These are phyloP conservation scores for Solanum appendiculatum DNA, from an alignment of 257 asterid species.

Conservation along the genomic window DNA sequence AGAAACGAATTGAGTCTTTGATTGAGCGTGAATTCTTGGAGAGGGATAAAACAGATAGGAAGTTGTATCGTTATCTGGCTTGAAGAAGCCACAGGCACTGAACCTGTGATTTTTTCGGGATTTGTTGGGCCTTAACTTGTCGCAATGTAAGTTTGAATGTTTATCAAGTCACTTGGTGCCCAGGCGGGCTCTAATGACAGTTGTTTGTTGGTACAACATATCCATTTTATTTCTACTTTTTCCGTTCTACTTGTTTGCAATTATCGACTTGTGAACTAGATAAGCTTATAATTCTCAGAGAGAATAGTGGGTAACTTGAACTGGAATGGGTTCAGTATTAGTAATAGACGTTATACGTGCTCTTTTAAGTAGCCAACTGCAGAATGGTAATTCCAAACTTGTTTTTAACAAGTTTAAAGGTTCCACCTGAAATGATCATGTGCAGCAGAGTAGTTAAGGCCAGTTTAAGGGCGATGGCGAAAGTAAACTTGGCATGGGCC, in stretches of 20 bases:
- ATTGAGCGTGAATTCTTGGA: conserved; percentile 27
- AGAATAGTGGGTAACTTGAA: neutral
- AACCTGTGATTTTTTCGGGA: neutral
- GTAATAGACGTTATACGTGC: neutral
- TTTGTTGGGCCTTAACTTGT: neutral
- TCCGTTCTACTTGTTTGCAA: neutral
- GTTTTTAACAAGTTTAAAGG: neutral
- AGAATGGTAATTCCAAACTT: neutral
- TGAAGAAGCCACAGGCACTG: conserved; percentile 3
- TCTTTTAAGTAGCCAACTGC: neutral
- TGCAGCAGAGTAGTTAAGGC: neutral
- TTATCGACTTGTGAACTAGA: neutral
- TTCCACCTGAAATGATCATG: neutral
- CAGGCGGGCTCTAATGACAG: neutral
- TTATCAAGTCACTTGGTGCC: neutral
- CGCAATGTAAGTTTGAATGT: neutral
- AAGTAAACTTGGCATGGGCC: neutral
- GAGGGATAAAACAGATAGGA: conserved; percentile 23
- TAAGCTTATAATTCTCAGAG: neutral
- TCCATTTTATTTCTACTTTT: neutral
- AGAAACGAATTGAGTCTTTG: conserved; percentile 21
- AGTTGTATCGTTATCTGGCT: conserved; percentile 24
- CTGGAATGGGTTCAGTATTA: neutral
- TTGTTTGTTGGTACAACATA: neutral
- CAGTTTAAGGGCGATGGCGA: neutral